Evolutionary conservation across 176 grass and related monocot genomes (phyloP), one percentile per base, ranked within the genome.

Genomic region (Oryza punctata): DNA sequence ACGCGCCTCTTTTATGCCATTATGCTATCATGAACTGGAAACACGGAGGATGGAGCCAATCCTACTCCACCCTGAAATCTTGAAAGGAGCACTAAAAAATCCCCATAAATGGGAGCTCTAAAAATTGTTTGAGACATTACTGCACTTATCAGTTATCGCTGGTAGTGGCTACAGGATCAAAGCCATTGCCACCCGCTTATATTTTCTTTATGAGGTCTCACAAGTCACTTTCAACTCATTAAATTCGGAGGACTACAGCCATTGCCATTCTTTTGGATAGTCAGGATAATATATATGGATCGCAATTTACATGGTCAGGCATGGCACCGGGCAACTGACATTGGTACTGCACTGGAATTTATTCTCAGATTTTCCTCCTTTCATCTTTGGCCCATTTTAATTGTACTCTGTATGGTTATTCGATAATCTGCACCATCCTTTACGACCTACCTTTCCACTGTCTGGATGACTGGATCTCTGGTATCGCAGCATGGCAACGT

Each of bases 361-460:
- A 73, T 82, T 86, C 78, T 69, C 60, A 35, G 27, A 67, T 59
- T 70, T 80, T 77, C 88, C 18, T 59, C 26, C 5, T 72, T 70
- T 81, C 19, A 45, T 60, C 18, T 72, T 12, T 77, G 72, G 66
- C 45, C 45, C 83, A 72, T 35, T 81, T 81, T 65, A 26, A 23
- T 23, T 67, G 78, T 81, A 67, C 43, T 78, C 50, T 27, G 44
- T 74, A 73, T 67, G 24, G 61, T 67, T 78, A 57, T 67, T 82
- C 78, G 33, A 40, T 82, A 82, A 86, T 69, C 73, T 86, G 59
- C 67, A 73, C 83, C 88, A 86, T 86, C 73, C 75, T 79, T 88
- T 88, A 79, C 26, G 4, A 46, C 33, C 14, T 5, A 3, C 61
- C 70, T 78, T 81, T 65, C 75, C 26, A 64, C 23, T 76, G 52